Evolutionary conservation across 2,329 filamentous ascomycete species (phyloP), one percentile per base, ranked within the genome.

Genomic region (Chrysoporthe austroafricana): DNA sequence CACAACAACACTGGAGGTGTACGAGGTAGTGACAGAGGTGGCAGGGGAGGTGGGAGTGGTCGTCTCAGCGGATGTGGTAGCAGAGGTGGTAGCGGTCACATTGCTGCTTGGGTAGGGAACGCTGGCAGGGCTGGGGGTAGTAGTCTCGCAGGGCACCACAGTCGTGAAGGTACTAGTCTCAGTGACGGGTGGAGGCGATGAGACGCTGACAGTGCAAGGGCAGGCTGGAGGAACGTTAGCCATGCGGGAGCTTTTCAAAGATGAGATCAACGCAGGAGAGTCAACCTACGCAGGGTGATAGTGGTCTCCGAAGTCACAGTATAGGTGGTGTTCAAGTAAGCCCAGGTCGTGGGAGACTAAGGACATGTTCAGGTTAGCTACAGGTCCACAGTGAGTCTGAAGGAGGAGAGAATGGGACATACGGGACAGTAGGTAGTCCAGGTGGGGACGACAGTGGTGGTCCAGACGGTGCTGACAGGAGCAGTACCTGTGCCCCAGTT

Each of bases 401-500:
- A 42, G 18, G 36, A 14, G 14, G 11, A 42, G 26, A 63, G n/a
- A n/a, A 44, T 36, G 50, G 39, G 56, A 76, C 78, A 72, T 76
- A 82, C 80, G 18, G 82, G 81, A 71, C 82, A 84, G 74, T 78
- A 80, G 56, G 80, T 80, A 48, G 79, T 78, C 72, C 78, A 81
- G 66, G 76, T 73, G 13, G 77, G 78, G 61, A 77, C 75, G 64
- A 78, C 71, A 63, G 80, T 59, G n/a, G 80, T 81, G 34, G 79
- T 79, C 70, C 73, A 76, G 64, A 71, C 72, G 11, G 72, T 75
- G 65, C 66, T 72, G 64, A 72, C 42, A 21, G 63, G 56, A 46
- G 16, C 65, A 63, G 62, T 65, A 34, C 68, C 68, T 34, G 66
- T 63, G 46, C 66, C 73, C 70, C 70, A 72, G 52, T 64, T 18